A percentile compares a stretch with the other conserved stretches of the same genome.
phyloP scores from a whole-genome alignment of 2,329 filamentous ascomycete genomes.

The Penicillium sp. region DNA sequence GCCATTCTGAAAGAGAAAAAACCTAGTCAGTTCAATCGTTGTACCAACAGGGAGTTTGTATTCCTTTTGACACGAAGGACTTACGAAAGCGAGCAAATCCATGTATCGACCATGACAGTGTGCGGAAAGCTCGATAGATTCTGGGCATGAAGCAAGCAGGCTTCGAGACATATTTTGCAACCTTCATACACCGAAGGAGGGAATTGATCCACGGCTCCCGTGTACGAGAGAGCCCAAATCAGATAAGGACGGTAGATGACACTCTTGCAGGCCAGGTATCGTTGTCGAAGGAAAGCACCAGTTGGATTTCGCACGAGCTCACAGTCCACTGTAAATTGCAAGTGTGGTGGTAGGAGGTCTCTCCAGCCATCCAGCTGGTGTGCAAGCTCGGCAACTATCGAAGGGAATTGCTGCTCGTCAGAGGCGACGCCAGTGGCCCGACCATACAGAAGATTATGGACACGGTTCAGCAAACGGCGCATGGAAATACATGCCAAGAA shows the following conservation, averaged over 20 bases:
- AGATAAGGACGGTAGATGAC: slow-evolving; percentile 53
- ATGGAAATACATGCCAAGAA: slow-evolving; percentile 51
- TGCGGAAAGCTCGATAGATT: slow-evolving; percentile 48
- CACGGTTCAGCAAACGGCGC: slow-evolving; percentile 23
- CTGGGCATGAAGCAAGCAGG: slow-evolving; percentile 48
- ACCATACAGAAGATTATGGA: slow-evolving; percentile 43
- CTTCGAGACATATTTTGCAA: slow-evolving; percentile 46
- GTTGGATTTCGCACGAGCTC: slow-evolving; percentile 35
- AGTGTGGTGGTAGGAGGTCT: slow-evolving; percentile 24
- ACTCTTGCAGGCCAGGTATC: slow-evolving; percentile 51
- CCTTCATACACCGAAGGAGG: slow-evolving; percentile 37
- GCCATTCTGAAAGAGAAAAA: slow-evolving; percentile 42
- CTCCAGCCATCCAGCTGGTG: slow-evolving; percentile 34
- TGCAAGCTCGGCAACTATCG: slow-evolving; percentile 40
- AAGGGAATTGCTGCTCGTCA: slow-evolving; percentile 45
- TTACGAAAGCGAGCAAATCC: slow-evolving; percentile 54
- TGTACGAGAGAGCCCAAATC: slow-evolving; percentile 48
- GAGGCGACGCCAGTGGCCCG: slow-evolving; percentile 43
- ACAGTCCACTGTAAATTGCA: slow-evolving; percentile 33
- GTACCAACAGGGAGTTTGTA: too few species aligned
- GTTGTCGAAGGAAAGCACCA: slow-evolving; percentile 48
- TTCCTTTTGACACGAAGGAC: too few species aligned
- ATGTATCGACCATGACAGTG: slow-evolving; percentile 52
- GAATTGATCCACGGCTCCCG: slow-evolving; percentile 22
- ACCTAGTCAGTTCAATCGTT: background rate